Conservation (phyloP, 164 flowering plant genomes). For the Umbellularia californica region DNA sequence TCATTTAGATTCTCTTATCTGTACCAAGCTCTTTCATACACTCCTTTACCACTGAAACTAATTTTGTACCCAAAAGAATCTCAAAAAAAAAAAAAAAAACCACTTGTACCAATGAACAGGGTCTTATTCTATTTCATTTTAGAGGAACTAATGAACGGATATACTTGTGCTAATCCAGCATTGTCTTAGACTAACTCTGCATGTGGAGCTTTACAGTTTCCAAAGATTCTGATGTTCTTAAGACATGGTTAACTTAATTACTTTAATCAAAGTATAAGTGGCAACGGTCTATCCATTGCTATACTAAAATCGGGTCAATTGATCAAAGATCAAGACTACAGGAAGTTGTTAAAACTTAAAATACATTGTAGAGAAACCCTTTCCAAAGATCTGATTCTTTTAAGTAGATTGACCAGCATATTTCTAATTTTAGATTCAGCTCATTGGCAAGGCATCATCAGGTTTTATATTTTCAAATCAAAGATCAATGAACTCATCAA, state of each 20-base stretch:
- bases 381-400: constrained; percentile 7
- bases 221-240: not conserved
- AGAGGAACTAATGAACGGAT: too few species aligned
- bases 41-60: not conserved
- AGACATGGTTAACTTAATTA: not conserved
- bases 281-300: not conserved
- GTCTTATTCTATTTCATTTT: not conserved
- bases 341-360: not conserved
- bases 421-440: not conserved
- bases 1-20: not conserved
- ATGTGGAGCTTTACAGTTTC: not conserved
- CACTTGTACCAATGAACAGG: not conserved
- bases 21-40: not conserved
- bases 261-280: not conserved
- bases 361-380: not conserved
- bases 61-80: not conserved
- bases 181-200: not conserved
- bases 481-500: not conserved
- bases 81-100: too few species aligned
- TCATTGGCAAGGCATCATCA: not conserved
- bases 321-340: not conserved
- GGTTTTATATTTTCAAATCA: not conserved
- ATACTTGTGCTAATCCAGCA: not conserved
- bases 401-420: not conserved
- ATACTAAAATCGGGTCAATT: not conserved